phyloP scores from a whole-genome alignment of 2,329 filamentous ascomycete genomes.

The Paramyrothecium sp. region DNA sequence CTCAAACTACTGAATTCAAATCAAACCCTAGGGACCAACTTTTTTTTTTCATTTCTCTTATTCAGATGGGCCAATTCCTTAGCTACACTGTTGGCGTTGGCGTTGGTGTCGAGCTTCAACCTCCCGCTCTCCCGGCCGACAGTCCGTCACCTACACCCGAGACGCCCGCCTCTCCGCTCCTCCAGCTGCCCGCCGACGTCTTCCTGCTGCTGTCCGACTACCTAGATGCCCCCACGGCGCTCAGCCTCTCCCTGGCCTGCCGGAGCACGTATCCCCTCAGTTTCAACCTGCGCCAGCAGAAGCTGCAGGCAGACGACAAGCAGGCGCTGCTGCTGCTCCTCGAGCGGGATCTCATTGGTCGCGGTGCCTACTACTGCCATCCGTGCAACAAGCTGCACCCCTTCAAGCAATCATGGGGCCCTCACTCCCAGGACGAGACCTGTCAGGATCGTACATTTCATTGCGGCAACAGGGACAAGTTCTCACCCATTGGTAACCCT shows the following conservation, averaged over 20 bases:
- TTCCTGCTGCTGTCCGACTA: constrained; percentile 15
- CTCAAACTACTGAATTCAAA: too few species aligned
- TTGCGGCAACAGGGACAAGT: constrained; percentile 13
- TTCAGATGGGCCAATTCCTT: neutral
- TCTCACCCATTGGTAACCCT: constrained; percentile 14
- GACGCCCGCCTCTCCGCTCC: constrained; percentile 1
- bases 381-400: constrained; percentile 14
- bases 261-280: constrained; percentile 7
- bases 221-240: constrained; percentile 10
- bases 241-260: constrained; percentile 14
- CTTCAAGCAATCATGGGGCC: constrained; percentile 11
- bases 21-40: too few species aligned
- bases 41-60: too few species aligned
- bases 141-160: neutral
- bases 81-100: neutral
- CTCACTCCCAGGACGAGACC: constrained; percentile 1
- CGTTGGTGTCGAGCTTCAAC: neutral
- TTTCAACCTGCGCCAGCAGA: neutral
- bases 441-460: neutral
- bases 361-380: constrained; percentile 14
- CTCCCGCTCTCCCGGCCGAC: neutral
- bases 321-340: constrained; percentile 7
- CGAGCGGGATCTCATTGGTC: constrained; percentile 12
- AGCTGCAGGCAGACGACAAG: neutral
- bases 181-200: constrained; percentile 15